These are phyloP conservation scores for Ganoderma multipileum DNA, from an alignment of 1,284 basidiomycete species.

Conservation along the genomic window DNA sequence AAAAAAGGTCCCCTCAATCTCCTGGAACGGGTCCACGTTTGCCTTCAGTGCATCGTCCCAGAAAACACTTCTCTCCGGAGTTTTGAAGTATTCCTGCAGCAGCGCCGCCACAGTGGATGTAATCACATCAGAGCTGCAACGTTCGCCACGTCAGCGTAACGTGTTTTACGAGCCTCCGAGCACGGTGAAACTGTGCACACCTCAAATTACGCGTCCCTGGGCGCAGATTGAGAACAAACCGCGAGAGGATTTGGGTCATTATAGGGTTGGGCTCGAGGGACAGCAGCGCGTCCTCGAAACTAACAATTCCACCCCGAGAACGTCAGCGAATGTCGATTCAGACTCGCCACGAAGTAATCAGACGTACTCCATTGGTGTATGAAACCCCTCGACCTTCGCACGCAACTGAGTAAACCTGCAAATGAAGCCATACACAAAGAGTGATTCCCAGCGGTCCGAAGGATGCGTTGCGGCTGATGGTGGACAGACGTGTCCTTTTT, in stretches of 20 bases:
- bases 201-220: conserved; percentile 86
- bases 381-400: conserved; percentile 75
- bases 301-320: conserved; percentile 37
- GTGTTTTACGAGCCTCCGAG: conserved; percentile 36
- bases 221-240: conserved; percentile 79
- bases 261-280: conserved; percentile 71
- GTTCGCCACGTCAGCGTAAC: conserved; percentile 43
- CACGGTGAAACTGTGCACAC: conserved; percentile 53
- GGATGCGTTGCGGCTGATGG: conserved; percentile 77
- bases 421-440: conserved; percentile 84
- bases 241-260: conserved; percentile 70
- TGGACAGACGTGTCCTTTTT: conserved; percentile 76
- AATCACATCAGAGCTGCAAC: conserved; percentile 73
- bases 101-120: conserved; percentile 70
- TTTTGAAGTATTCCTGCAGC: conserved; percentile 74
- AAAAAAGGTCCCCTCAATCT: conserved; percentile 72
- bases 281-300: conserved; percentile 79
- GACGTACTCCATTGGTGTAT: conserved; percentile 81
- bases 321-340: conserved; percentile 9
- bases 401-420: conserved; percentile 79
- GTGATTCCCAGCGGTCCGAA: conserved; percentile 82
- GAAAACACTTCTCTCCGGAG: conserved; percentile 74
- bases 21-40: conserved; percentile 76
- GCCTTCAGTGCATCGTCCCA: conserved; percentile 71
- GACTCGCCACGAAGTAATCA: neutral